Evolutionary conservation across 2,329 filamentous ascomycete species (phyloP), one percentile per base, ranked within the genome.

Genomic region (Fusarium sp.): DNA sequence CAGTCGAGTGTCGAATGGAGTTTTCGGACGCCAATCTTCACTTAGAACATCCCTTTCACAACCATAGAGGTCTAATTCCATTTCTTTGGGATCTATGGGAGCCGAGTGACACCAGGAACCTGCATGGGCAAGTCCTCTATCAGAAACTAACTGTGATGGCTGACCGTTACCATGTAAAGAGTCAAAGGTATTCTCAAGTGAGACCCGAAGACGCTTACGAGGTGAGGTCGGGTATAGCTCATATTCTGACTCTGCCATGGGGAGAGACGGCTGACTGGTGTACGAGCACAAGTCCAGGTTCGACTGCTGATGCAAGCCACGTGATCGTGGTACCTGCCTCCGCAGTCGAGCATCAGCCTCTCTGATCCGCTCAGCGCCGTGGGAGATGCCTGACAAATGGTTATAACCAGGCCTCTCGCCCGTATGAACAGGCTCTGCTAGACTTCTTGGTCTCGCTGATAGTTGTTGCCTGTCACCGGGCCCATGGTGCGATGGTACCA

Each of bases 91-190:
- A 15, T 51, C 40, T 11, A n/a, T 18, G 6, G 47, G 13, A 4
- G 46, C 30, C n/a, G 13, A 36, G 46, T 64, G 45, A 30, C 72
- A 73, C 72, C 72, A 74, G 1, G 72, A 72, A 8, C 72, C 72
- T 9, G 66, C 41, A 37, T 73, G 50, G 6, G 55, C 47, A 28
- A 70, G 58, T n/a, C 52, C 23, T 44, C 36, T 44, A n/a, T 59
- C 47, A 31, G 23, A 40, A 18, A 34, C 4, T 30, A 23, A 20
- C n/a, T 40, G 23, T 15, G 57, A 55, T 2, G 41, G 6, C 31
- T 57, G 50, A 4, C n/a, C n/a, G n/a, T 42, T 20, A 30, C 12
- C 26, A 7, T 12, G 34, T 11, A 23, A 30, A 18, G 33, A 18
- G 23, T 40, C 52, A 46, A 65, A 13, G 4, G 26, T 36, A 15